Base-by-base conservation (phyloP, 441 rosid species). In the Aquilaria agallochum region DNA sequence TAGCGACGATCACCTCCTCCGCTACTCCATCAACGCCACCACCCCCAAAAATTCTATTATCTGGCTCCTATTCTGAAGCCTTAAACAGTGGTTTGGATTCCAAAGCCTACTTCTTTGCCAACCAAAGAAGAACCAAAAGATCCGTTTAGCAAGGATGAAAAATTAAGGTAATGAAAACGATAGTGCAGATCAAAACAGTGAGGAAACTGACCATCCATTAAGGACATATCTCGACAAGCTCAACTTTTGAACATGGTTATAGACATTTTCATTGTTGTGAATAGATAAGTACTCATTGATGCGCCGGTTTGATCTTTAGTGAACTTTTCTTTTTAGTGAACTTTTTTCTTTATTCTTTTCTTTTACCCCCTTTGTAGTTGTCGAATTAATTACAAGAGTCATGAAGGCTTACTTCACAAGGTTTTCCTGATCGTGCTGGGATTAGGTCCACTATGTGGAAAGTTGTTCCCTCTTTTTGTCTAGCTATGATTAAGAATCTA, bases 401-500 rank as follows among this genome's bases (percentile, higher is more conserved):
- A 66, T 84, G 96, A 75, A 91, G 87, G 78, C 70, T 91, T 68
- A 92, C 88, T 4, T 86, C 80, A 36, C 97, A 81, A 59, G 95
- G 99, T 48, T 71, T 87, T 60, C 95, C 96, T 2, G 97, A 91
- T 73, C 79, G 87, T 68, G 86, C 83, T 5, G 96, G 96, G 32
- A 78, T 89, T 68, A 96, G 97, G 55, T 83, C 99, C n/a, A 76
- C 86, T 2, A 92, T 84, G 12, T 94, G 96, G 99, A 94, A 91
- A 94, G 99, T 94, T 9, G 1, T 45, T 55, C 34, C 46, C 5
- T 13, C 30, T 54, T 49, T 9, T 36, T 53, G 50, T 31, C 44
- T 49, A 31, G 13, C 49, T 62, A 20, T 20, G 20, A 20, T 20
- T 20, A 3, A 10, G 3, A 20, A 20, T 1, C 20, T 20, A 31